Base-by-base conservation (phyloP, 2,329 filamentous ascomycete species). In the Cyphellophora attinorum region DNA sequence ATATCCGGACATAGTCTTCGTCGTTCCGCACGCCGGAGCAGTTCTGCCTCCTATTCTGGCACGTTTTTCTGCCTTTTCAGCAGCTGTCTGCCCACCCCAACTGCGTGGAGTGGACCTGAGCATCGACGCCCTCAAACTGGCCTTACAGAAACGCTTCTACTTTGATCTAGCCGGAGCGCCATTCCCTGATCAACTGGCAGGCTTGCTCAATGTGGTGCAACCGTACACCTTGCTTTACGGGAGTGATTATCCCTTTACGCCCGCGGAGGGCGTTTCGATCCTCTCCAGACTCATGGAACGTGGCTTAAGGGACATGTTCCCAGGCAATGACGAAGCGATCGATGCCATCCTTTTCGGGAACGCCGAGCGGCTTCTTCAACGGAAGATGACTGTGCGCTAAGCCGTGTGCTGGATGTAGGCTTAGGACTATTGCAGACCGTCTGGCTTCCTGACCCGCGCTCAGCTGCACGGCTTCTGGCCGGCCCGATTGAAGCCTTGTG, bases 221-320 rank as follows among this genome's bases (percentile, higher is more conserved):
- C 54, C 61, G 33, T 51, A 59, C n/a, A 55, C 57, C 29, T 35
- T 74, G 19, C 31, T 73, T 37, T 74, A 72, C 54, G 70, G 70
- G 3, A 69, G 59, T 37, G 68, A 74, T 44, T 74, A 61, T 38
- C 68, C 68, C 0, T 73, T 64, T 38, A 72, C 67, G 1, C 56
- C 57, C 4, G 56, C 52, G 3, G 39, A 42, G 10, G 16, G 11
- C 30, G 16, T 13, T 16, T 10, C 8, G 16, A 13, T 32, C 11
- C 30, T 32, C 16, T n/a, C n/a, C n/a, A n/a, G n/a, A n/a, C n/a
- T n/a, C n/a, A n/a, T n/a, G n/a, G n/a, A n/a, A n/a, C n/a, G n/a
- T n/a, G n/a, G n/a, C n/a, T n/a, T n/a, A n/a, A n/a, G n/a, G n/a
- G n/a, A n/a, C n/a, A n/a, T n/a, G n/a, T n/a, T n/a, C n/a, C n/a